Conservation (phyloP, 2,329 filamentous ascomycete genomes). For the Fusarium bactridioides region DNA sequence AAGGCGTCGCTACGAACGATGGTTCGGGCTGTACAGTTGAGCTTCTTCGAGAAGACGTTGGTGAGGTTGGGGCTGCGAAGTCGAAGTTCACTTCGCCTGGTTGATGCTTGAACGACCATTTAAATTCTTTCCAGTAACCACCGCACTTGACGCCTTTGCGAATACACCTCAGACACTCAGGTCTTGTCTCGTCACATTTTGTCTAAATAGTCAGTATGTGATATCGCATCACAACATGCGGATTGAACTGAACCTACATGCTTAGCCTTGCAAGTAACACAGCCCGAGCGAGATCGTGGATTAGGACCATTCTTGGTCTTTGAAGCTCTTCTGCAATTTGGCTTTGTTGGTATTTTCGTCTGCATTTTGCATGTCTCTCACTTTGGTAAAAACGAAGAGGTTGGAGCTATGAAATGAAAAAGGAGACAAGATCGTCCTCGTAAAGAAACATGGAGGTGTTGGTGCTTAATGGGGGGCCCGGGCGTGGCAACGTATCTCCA, state of each 20-base stretch:
- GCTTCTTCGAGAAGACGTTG: slow-evolving; percentile 2
- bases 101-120: slow-evolving; percentile 55
- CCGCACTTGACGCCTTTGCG: slow-evolving; percentile 42
- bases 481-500: slow-evolving; percentile 22
- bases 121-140: slow-evolving; percentile 45
- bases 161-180: slow-evolving; percentile 39
- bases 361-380: neutral
- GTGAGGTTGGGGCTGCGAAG: slow-evolving; percentile 9
- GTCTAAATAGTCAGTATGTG: slow-evolving; percentile 17
- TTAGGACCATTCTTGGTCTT: slow-evolving; percentile 28
- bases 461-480: neutral
- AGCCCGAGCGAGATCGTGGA: slow-evolving; percentile 43
- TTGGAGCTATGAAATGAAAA: neutral
- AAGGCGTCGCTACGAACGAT: neutral
- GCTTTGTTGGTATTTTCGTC: slow-evolving; percentile 19
- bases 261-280: slow-evolving; percentile 45
- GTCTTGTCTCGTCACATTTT: slow-evolving; percentile 45
- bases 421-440: slow-evolving; percentile 5
- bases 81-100: slow-evolving; percentile 29
- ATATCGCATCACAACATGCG: neutral
- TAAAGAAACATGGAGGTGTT: neutral
- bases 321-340: slow-evolving; percentile 7
- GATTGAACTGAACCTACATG: slow-evolving; percentile 18
- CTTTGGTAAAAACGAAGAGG: neutral
- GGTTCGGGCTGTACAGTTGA: slow-evolving; percentile 17